A percentile compares a stretch with the other conserved stretches of the same genome.
phyloP scores from a whole-genome alignment of 306 rosid species.

The Acacia melanoxylon region DNA sequence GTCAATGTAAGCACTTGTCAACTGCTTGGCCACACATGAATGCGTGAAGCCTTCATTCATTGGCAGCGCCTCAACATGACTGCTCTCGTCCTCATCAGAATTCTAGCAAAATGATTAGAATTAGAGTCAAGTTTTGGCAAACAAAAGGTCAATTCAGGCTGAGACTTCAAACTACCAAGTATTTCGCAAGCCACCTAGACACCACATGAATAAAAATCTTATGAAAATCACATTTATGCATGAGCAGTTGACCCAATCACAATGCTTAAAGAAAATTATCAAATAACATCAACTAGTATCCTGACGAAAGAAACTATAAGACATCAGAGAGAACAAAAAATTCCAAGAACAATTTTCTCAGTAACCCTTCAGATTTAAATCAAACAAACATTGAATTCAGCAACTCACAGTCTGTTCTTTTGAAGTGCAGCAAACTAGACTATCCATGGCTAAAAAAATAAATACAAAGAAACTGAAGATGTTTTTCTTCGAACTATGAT shows the following conservation, averaged over 20 bases:
- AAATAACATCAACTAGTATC: not conserved
- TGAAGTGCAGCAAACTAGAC: not conserved
- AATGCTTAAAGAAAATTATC: too few relatives aligned
- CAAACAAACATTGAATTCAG: constrained; percentile 5
- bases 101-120: constrained; percentile 38
- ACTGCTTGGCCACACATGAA: constrained; percentile 37
- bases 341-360: not conserved
- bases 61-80: constrained; percentile 31
- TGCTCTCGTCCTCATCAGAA: constrained; percentile 64
- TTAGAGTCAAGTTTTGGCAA: constrained; percentile 10
- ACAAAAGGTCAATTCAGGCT: constrained; percentile 5
- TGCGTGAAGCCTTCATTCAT: constrained; percentile 28
- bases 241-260: not conserved
- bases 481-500: not conserved
- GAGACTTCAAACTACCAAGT: constrained; percentile 17
- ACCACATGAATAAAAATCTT: not conserved
- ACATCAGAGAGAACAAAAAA: constrained; percentile 13
- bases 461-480: not conserved
- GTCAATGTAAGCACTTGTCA: constrained; percentile 56
- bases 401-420: constrained; percentile 62
- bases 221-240: not conserved
- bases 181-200: not conserved
- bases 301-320: not conserved
- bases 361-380: constrained; percentile 14
- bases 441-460: not conserved